Evolutionary conservation across 768 basidiomycete genomes (phyloP).

Genomic region (Coprinopsis sp.): DNA sequence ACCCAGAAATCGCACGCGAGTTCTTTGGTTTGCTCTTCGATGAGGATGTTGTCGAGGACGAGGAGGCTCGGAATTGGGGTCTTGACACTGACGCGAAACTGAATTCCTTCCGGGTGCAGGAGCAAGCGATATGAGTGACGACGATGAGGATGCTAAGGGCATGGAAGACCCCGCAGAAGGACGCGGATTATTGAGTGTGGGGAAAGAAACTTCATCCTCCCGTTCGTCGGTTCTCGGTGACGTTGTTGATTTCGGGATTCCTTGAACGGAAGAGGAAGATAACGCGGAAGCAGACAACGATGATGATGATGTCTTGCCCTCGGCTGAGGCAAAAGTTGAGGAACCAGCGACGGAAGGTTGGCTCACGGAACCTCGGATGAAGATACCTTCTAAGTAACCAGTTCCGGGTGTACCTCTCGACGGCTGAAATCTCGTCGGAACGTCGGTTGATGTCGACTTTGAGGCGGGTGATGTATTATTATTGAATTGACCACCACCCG

Average conservation of each 20-base stretch:
- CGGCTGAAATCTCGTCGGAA: neutral
- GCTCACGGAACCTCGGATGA: conserved; percentile 5
- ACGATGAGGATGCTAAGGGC: conserved; percentile 2
- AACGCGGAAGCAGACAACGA: no score
- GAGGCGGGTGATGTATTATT: neutral
- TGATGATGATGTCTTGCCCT: neutral
- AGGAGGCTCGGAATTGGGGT: conserved; percentile 6
- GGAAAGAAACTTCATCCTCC: conserved; percentile 10
- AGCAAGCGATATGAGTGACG: conserved; percentile 8
- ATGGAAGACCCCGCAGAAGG: no score
- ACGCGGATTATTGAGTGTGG: conserved; percentile 11
- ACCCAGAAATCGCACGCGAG: no score
- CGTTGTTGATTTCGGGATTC: neutral
- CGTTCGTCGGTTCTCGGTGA: neutral
- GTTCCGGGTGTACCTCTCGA: neutral
- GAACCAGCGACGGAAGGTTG: neutral
- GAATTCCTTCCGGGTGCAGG: conserved; percentile 8
- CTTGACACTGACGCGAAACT: conserved; percentile 5
- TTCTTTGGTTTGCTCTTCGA: neutral
- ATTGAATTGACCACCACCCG: no score
- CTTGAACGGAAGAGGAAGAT: no score
- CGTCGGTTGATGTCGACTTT: neutral
- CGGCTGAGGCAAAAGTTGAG: neutral
- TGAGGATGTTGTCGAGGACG: conserved; percentile 1
- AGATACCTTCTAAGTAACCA: neutral